Base-by-base conservation (phyloP, 2,329 filamentous ascomycete genomes). In the Exophiala phaeomuriformis region DNA sequence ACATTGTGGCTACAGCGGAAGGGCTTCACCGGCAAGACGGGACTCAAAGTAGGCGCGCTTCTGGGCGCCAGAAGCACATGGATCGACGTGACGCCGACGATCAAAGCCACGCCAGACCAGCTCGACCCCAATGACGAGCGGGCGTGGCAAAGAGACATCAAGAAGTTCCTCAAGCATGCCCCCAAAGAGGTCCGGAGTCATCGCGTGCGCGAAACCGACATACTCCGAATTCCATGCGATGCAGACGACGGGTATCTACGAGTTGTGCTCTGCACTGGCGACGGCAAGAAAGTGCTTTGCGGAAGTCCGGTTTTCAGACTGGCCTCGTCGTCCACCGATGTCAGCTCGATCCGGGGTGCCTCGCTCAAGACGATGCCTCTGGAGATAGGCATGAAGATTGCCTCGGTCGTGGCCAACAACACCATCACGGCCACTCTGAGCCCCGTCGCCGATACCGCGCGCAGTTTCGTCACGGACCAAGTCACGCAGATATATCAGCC, bases 211-310 rank as follows among this genome's bases (percentile, higher is more conserved):
- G 82, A 86, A 65, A 87, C 84, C 0, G 77, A 79, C 30, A 71
- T 87, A 1, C 71, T 86, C 4, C 76, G 83, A 2, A 82, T 88
- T 42, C 84, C 84, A 0, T 79, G 79, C 0, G 73, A 78, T 0
- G 80, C 80, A 0, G 72, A 73, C 0, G 84, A 88, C 64, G 84
- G 84, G 0, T 88, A 88, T 63, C 83, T 86, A 51, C 80, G 84
- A 7, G 70, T 88, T 3, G 78, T 86, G 0, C 71, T 88, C 5
- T 86, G 82, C 56, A 67, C 72, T 0, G 78, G 74, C 0, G 65
- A 69, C 0, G 60, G 51, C 0, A 79, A 77, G 59, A 83, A 79
- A 61, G 72, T 78, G 0, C 73, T 87, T 0, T 86, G 83, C 55
- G 75, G 77, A 0, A 85, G 82, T 57, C 84, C 84, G 0, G 77